Evolutionary conservation across 805 yeast genomes (phyloP).

Genomic region (Torulaspora indica): DNA sequence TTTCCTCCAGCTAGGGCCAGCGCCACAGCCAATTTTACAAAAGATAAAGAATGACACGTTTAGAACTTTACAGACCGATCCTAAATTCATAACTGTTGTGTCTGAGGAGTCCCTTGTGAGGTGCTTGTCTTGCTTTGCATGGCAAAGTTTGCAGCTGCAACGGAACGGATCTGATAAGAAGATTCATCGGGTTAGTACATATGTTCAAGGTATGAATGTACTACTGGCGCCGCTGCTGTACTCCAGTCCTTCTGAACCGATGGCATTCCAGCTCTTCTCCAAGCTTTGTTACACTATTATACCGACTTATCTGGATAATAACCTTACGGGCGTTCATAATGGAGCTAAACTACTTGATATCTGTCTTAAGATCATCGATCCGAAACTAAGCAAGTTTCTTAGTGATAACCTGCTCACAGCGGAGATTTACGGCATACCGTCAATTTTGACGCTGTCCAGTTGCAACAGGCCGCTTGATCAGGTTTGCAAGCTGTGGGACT

Average conservation of each 20-base stretch:
- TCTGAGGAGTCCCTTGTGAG: slow-evolving; percentile 65
- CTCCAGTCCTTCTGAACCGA: slow-evolving; percentile 74
- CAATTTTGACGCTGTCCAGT: slow-evolving; percentile 78
- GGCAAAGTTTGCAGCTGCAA: slow-evolving; percentile 33
- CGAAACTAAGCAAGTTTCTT: slow-evolving; percentile 53
- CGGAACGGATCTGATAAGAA: slow-evolving; percentile 11
- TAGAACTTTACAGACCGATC: slow-evolving; percentile 75
- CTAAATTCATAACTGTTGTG: slow-evolving; percentile 57
- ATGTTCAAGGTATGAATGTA: slow-evolving; percentile 93
- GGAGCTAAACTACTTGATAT: slow-evolving; percentile 70
- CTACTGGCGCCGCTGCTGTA: slow-evolving; percentile 78
- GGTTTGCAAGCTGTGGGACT: slow-evolving; percentile 80
- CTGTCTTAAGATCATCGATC: slow-evolving; percentile 67
- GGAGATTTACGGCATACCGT: slow-evolving; percentile 80
- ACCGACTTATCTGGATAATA: slow-evolving; percentile 74
- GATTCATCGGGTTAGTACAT: slow-evolving; percentile 34
- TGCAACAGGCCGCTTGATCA: slow-evolving; percentile 82
- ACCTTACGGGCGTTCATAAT: slow-evolving; percentile 74
- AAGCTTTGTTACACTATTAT: slow-evolving; percentile 57
- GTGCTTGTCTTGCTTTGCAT: slow-evolving; percentile 67
- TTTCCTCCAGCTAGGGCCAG: slow-evolving; percentile 53
- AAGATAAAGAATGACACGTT: slow-evolving; percentile 85
- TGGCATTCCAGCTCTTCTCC: slow-evolving; percentile 71
- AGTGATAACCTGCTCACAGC: slow-evolving; percentile 55
- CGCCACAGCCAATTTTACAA: slow-evolving; percentile 45